Evolutionary conservation across 805 yeast species (phyloP).

Genomic region (Metschnikowia chrysomelidarum): DNA sequence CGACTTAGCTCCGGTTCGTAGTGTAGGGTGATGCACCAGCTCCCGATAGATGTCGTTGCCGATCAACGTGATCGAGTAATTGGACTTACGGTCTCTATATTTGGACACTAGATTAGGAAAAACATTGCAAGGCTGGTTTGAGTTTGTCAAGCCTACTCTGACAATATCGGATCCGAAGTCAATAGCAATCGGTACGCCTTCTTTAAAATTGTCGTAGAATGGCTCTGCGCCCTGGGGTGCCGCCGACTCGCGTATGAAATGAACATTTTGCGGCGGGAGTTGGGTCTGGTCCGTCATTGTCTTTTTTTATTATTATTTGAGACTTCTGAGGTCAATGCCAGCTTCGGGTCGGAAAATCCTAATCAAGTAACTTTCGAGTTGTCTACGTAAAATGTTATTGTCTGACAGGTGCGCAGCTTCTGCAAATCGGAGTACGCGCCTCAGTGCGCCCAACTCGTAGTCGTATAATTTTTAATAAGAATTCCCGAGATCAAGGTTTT

Average conservation of each 20-base stretch:
- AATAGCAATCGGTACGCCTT: conserved; percentile 75
- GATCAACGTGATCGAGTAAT: conserved; percentile 60
- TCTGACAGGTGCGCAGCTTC: too few species aligned
- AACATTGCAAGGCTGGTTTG: conserved; percentile 49
- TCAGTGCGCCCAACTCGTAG: too few species aligned
- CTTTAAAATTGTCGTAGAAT: conserved; percentile 45
- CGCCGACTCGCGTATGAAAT: conserved; percentile 41
- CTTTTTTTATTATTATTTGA: too few species aligned
- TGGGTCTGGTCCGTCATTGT: conserved; percentile 8
- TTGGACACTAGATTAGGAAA: conserved; percentile 71
- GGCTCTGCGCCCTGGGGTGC: conserved; percentile 44
- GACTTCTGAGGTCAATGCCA: too few species aligned
- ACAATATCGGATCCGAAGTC: conserved; percentile 74
- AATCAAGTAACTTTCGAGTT: too few species aligned
- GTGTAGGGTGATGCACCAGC: conserved; percentile 37
- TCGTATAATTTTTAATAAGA: too few species aligned
- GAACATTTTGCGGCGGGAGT: conserved; percentile 42
- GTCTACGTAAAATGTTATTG: too few species aligned
- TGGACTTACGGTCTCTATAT: conserved; percentile 74
- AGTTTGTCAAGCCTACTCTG: conserved; percentile 57
- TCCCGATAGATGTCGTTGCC: conserved; percentile 84
- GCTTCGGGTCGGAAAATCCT: too few species aligned
- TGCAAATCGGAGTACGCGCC: too few species aligned
- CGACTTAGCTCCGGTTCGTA: conserved; percentile 64
- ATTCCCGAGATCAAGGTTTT: too few species aligned